Evolutionary conservation across 1,284 basidiomycete species (phyloP).

Genomic region (Pisolithus thermaeus): DNA sequence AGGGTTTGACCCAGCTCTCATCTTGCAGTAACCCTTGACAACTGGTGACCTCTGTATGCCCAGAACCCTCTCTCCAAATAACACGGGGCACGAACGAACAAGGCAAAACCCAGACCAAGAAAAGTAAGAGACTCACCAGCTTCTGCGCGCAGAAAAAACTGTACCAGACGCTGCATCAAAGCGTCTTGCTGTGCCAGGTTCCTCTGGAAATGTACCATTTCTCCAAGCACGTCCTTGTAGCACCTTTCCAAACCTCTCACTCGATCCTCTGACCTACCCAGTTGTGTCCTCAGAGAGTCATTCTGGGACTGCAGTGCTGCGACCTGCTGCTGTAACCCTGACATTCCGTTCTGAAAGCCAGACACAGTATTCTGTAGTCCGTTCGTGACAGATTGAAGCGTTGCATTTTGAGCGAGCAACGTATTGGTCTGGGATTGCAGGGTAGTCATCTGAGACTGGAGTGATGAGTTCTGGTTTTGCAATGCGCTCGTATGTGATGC

Average conservation of each 20-base stretch:
- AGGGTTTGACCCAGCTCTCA: too few species aligned
- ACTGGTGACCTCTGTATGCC: background rate
- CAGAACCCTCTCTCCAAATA: background rate
- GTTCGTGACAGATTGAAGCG: conserved; percentile 22
- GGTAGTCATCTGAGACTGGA: conserved; percentile 23
- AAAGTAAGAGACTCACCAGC: conserved; percentile 38
- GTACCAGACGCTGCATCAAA: conserved; percentile 77
- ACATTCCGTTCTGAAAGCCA: conserved; percentile 12
- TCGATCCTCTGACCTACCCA: conserved; percentile 53
- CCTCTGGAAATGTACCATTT: conserved; percentile 80
- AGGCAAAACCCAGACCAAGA: background rate
- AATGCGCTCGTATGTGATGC: conserved; percentile 22
- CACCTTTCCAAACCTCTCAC: conserved; percentile 63
- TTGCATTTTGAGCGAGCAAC: conserved; percentile 23
- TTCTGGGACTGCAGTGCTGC: conserved; percentile 24
- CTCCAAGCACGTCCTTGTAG: conserved; percentile 73
- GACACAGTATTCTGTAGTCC: conserved; percentile 22
- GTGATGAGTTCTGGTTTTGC: conserved; percentile 18
- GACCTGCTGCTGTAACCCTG: conserved; percentile 22
- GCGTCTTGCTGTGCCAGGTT: conserved; percentile 84
- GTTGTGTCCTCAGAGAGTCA: conserved; percentile 40
- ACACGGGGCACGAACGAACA: background rate
- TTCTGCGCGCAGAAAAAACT: conserved; percentile 74
- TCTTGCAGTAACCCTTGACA: background rate
- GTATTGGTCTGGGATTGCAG: conserved; percentile 27